Base-by-base conservation (phyloP, 192 early-diverging fungal species). In the Rhizophagus sp. region DNA sequence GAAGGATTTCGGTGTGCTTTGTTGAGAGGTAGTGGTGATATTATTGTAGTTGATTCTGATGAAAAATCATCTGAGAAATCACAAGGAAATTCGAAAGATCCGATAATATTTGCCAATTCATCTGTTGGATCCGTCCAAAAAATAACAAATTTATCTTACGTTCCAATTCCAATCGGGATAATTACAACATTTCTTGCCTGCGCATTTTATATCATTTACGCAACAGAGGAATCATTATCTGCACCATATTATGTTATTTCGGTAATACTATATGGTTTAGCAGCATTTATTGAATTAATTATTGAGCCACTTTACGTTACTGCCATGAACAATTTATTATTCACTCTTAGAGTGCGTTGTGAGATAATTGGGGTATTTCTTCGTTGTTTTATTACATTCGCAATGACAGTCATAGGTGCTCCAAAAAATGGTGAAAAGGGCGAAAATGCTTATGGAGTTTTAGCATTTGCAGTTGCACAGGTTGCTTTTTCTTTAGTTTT, bases 281-380 rank as follows among this genome's bases (percentile, higher is more conserved):
- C 95, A 1, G 94, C 96, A 3, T 87, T 94, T 76, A 73, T 95
- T 15, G 98, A 99, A 84, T 83, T 99, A 2, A 62, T 88, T 2
- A 87, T 92, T 17, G 98, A 99, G 83, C 98, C 98, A 10, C 82
- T 98, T 47, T 97, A 92, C 84, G 90, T 95, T 39, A 79, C 94
- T 19, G 88, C 92, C 0, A 88, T 93, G 44, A 89, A 90, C 73
- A 88, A 87, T 47, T 83, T 97, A 25, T 85, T 93, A 83, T 96
- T 96, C 81, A 88, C 88, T 73, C 79, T 94, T 13, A 92, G 97
- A 24, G 96, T 95, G 5, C 84, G 87, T 36, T 88, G 95, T 44
- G 97, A 99, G 81, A 96, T 94, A 0, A 71, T 88, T n/a, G 95
- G 94, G 0, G 92, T 98, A 30, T 62, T 92, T 44, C 82, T 91